phyloP scores from a whole-genome alignment of 345 rosid species.

The Hibiscus syriacus region DNA sequence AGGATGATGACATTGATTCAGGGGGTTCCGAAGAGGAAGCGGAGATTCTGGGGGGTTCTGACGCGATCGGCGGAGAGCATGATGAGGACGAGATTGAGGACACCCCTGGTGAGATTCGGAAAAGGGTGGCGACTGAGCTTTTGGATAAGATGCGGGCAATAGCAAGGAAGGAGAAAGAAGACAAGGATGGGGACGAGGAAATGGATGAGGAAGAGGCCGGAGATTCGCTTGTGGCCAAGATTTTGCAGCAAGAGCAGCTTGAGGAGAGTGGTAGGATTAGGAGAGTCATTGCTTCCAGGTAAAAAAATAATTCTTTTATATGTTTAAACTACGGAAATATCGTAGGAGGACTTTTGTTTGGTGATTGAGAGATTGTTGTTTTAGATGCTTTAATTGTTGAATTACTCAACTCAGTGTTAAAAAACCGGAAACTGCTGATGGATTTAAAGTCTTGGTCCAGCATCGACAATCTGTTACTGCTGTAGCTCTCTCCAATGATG shows the following conservation, averaged over 20 bases:
- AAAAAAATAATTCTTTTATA: neutral
- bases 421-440: constrained; percentile 44
- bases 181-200: constrained; percentile 31
- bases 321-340: neutral
- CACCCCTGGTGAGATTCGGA: constrained; percentile 69
- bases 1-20: constrained; percentile 53
- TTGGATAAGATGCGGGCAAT: constrained; percentile 38
- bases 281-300: constrained; percentile 77
- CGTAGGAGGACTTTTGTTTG: neutral
- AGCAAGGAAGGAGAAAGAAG: constrained; percentile 33
- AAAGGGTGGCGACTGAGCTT: constrained; percentile 47
- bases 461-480: constrained; percentile 75
- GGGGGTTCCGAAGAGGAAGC: constrained; percentile 44
- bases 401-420: constrained; percentile 47
- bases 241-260: constrained; percentile 75
- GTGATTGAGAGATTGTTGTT: neutral
- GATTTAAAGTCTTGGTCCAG: constrained; percentile 48
- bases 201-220: constrained; percentile 46
- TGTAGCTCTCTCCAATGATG: constrained; percentile 78
- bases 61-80: constrained; percentile 14
- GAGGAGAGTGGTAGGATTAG: constrained; percentile 82
- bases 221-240: constrained; percentile 51
- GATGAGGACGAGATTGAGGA: constrained; percentile 34
- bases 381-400: constrained; percentile 13
- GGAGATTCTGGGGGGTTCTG: constrained; percentile 16